Percentiles rank a stretch among this genome's conserved stretches.
These are phyloP conservation scores for Hawksworthiomyces lignivorus DNA, from an alignment of 2,329 filamentous ascomycete genomes.

Conservation along the genomic window DNA sequence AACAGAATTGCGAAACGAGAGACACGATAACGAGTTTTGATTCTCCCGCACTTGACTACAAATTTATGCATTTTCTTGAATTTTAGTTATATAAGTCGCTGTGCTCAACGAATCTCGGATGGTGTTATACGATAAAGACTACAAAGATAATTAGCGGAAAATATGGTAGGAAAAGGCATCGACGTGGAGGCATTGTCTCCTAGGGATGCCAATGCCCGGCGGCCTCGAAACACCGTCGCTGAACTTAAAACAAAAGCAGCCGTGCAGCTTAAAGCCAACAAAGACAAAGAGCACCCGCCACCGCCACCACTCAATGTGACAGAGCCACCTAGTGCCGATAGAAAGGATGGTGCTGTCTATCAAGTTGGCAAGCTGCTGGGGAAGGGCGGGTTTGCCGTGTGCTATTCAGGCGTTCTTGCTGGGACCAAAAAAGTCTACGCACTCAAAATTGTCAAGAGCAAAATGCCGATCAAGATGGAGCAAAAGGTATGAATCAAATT, in stretches of 20 bases:
- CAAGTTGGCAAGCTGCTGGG: constrained; percentile 67
- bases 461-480: constrained; percentile 76
- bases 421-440: constrained; percentile 62
- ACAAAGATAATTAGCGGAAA: constrained; percentile 1
- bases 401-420: constrained; percentile 62
- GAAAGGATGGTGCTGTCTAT: constrained; percentile 63
- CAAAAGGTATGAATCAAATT: constrained; percentile 56
- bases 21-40: no score
- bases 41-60: no score
- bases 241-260: constrained; percentile 46
- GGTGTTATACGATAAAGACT: neutral
- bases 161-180: constrained; percentile 41
- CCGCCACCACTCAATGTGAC: constrained; percentile 53
- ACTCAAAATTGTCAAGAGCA: constrained; percentile 75
- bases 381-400: constrained; percentile 77
- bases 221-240: constrained; percentile 33
- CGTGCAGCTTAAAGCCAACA: constrained; percentile 47
- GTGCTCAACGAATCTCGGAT: no score
- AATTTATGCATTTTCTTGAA: no score
- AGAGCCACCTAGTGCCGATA: constrained; percentile 60
- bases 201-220: constrained; percentile 55
- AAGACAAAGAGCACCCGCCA: constrained; percentile 59
- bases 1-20: no score
- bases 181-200: constrained; percentile 59
- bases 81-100: no score